phyloP scores from a whole-genome alignment of 2,329 filamentous ascomycete genomes.

The Paradendryphiella salina region DNA sequence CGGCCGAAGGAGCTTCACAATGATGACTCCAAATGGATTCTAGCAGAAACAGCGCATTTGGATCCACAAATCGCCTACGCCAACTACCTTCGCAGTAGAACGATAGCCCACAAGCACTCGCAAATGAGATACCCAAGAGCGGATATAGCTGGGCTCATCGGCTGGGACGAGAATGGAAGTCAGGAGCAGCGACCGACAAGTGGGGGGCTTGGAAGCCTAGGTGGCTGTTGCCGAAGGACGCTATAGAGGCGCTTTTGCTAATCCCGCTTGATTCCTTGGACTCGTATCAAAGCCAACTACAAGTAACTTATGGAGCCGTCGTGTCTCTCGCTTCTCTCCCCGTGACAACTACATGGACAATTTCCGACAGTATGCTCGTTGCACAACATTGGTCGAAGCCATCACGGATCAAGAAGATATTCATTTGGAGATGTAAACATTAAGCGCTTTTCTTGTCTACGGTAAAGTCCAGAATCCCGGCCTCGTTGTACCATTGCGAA shows the following conservation, averaged over 20 bases:
- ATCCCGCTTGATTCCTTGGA: neutral
- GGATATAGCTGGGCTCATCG: conserved; percentile 3
- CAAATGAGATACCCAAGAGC: conserved; percentile 31
- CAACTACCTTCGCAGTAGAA: neutral
- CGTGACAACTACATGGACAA: neutral
- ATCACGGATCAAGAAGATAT: neutral
- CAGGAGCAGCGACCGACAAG: neutral
- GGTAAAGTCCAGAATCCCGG: conserved; percentile 11
- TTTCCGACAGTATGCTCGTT: neutral
- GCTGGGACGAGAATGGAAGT: neutral
- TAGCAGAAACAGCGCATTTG: conserved; percentile 10
- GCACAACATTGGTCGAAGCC: neutral
- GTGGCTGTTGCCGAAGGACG: neutral
- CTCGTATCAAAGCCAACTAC: neutral
- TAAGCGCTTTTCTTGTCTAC: conserved; percentile 29
- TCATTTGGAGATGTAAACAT: conserved; percentile 26
- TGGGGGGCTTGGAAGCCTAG: neutral
- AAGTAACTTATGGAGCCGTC: neutral
- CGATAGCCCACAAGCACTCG: conserved; percentile 4
- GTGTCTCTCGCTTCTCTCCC: neutral
- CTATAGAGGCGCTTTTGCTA: neutral
- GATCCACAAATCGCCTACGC: neutral
- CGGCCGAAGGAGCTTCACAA: conserved; percentile 37
- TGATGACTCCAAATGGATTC: conserved; percentile 19
- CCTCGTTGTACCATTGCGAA: conserved; percentile 11